A percentile compares a stretch with the other conserved stretches of the same genome.
These are phyloP conservation scores for Amauroascus verrucosus DNA, from an alignment of 2,329 filamentous ascomycete species.

Conservation along the genomic window DNA sequence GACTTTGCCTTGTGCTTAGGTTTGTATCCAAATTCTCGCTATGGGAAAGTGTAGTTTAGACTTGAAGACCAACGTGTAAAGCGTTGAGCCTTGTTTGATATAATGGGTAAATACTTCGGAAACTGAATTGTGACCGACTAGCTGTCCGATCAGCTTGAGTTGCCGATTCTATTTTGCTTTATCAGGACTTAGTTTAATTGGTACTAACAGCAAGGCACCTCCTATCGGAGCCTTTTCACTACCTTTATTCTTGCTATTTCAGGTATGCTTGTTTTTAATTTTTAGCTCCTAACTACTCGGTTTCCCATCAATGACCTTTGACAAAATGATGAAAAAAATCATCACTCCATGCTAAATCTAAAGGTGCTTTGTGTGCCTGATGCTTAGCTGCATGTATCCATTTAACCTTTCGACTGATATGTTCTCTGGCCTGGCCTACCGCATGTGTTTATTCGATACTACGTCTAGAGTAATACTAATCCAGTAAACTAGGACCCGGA, in stretches of 20 bases:
- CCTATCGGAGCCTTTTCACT: background rate
- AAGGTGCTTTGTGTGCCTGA: slow-evolving; percentile 39
- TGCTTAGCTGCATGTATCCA: slow-evolving; percentile 49
- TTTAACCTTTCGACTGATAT: slow-evolving; percentile 56
- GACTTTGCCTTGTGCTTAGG: background rate
- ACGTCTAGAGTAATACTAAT: slow-evolving; percentile 2
- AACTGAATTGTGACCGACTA: background rate
- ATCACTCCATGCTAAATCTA: slow-evolving; percentile 56
- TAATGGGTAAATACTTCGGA: background rate
- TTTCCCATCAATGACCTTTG: background rate
- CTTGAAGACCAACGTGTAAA: background rate
- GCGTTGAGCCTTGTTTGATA: background rate
- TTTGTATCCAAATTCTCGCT: no score
- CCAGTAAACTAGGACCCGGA: background rate
- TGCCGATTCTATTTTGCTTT: background rate
- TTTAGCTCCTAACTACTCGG: no score
- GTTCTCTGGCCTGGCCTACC: slow-evolving; percentile 12
- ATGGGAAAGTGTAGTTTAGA: no score
- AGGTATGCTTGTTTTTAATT: slow-evolving; percentile 12
- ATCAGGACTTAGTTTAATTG: background rate
- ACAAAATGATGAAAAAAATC: slow-evolving; percentile 17
- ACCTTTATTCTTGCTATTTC: background rate
- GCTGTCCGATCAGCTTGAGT: background rate
- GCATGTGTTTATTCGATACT: background rate
- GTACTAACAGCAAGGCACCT: no score